A percentile compares a stretch with the other conserved stretches of the same genome.
phyloP scores from a whole-genome alignment of 164 flowering plant genomes.

The Pachysandra terminalis region DNA sequence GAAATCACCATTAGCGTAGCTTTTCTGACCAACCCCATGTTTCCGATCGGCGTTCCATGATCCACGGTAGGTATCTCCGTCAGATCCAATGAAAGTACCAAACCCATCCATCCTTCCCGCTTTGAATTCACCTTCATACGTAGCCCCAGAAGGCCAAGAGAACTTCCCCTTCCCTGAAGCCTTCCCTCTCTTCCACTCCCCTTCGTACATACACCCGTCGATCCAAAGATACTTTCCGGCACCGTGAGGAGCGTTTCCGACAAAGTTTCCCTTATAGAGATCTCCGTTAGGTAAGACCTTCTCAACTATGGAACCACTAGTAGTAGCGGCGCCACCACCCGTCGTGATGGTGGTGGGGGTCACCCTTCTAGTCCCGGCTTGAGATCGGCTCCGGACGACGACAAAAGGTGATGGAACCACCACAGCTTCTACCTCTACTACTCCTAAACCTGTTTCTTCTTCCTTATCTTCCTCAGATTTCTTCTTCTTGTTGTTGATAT shows the following conservation, averaged over 20 bases:
- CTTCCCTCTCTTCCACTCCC: slow-evolving; percentile 77
- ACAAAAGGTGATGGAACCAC: slow-evolving; percentile 15
- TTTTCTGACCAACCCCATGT: slow-evolving; percentile 69
- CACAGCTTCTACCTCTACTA: slow-evolving; percentile 3
- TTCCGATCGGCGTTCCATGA: slow-evolving; percentile 65
- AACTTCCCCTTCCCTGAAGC: slow-evolving; percentile 78
- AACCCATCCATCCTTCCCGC: slow-evolving; percentile 82
- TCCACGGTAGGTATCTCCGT: slow-evolving; percentile 76
- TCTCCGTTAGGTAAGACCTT: slow-evolving; percentile 76
- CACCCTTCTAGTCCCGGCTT: slow-evolving; percentile 41
- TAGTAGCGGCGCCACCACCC: not conserved
- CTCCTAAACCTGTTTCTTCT: not conserved
- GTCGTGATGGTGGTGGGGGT: slow-evolving; percentile 32
- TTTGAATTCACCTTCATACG: slow-evolving; percentile 78
- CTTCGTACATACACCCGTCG: slow-evolving; percentile 91
- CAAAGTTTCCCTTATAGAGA: slow-evolving; percentile 67
- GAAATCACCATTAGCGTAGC: slow-evolving; percentile 75
- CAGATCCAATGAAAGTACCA: slow-evolving; percentile 76
- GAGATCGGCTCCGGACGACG: slow-evolving; percentile 48
- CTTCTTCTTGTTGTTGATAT: slow-evolving; percentile 23
- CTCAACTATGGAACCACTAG: slow-evolving; percentile 33
- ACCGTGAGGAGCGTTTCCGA: slow-evolving; percentile 57
- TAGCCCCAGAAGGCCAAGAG: slow-evolving; percentile 90
- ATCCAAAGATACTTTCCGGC: slow-evolving; percentile 80
- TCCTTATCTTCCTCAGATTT: slow-evolving; percentile 18